A percentile compares a stretch with the other conserved stretches of the same genome.
Conservation (phyloP, 2,329 filamentous ascomycete species). For the Fusarium citri region DNA sequence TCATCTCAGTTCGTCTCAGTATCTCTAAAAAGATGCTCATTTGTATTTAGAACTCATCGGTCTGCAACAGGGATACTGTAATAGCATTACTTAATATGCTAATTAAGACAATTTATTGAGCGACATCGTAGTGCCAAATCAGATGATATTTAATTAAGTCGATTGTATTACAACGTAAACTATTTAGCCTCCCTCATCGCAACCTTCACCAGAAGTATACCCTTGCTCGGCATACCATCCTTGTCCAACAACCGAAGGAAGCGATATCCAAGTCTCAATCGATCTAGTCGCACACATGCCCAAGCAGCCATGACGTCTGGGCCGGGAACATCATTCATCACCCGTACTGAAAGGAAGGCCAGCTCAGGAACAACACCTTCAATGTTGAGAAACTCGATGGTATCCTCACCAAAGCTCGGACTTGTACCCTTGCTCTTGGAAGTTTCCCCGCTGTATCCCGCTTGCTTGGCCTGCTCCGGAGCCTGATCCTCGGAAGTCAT, state of each 20-base stretch:
- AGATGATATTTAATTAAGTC: neutral
- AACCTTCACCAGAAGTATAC: conserved; percentile 1
- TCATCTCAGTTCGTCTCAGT: conserved; percentile 25
- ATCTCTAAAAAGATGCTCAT: neutral
- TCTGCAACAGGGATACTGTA: neutral
- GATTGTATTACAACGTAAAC: neutral
- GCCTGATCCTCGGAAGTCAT: neutral
- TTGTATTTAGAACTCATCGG: neutral
- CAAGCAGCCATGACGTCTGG: conserved; percentile 11
- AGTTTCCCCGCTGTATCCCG: conserved; percentile 12
- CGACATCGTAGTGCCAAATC: neutral
- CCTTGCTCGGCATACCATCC: conserved; percentile 13
- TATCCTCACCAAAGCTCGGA: conserved; percentile 7
- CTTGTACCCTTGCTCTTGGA: conserved; percentile 1
- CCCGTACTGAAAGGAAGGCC: conserved; percentile 4
- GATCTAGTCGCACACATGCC: conserved; percentile 12
- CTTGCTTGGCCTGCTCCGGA: neutral
- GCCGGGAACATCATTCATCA: conserved; percentile 20
- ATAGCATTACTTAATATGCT: neutral
- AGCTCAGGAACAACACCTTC: conserved; percentile 6
- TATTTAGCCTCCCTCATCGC: neutral
- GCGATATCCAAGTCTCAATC: conserved; percentile 15
- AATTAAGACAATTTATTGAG: too few relatives aligned
- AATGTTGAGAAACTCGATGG: conserved; percentile 10
- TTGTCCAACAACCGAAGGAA: conserved; percentile 5